Conservation (phyloP, 2,329 filamentous ascomycete species). For the Cladosporium colombiae region DNA sequence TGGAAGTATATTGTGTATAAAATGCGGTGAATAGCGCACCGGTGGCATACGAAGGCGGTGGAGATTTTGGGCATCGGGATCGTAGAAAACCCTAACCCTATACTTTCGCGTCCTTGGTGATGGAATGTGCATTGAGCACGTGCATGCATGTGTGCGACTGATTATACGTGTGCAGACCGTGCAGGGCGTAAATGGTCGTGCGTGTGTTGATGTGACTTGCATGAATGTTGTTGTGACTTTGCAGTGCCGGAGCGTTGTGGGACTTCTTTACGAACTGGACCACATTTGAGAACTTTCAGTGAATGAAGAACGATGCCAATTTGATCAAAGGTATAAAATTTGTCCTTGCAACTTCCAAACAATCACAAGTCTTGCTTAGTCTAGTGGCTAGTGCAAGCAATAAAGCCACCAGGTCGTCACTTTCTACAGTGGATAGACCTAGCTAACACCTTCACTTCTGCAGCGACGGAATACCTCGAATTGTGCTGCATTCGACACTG, state of each 20-base stretch:
- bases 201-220: not conserved
- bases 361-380: not conserved
- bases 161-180: not conserved
- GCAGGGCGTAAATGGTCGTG: not conserved
- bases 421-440: not conserved
- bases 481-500: not conserved
- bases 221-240: not conserved
- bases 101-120: not conserved
- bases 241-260: not conserved
- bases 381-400: not conserved
- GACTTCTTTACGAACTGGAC: not conserved
- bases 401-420: not conserved
- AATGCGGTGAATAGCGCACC: conserved; percentile 3
- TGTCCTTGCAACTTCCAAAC: not conserved
- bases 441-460: not conserved
- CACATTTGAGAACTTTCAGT: not conserved
- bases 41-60: conserved; percentile 9
- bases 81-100: not conserved
- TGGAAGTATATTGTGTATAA: not conserved
- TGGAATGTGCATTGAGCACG: not conserved
- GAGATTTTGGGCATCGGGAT: not conserved
- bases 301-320: not conserved
- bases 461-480: not conserved
- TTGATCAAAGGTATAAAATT: not conserved
- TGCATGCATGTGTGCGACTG: not conserved